Base-by-base conservation (phyloP, 331 rosid species). In the Acacia pycnantha region DNA sequence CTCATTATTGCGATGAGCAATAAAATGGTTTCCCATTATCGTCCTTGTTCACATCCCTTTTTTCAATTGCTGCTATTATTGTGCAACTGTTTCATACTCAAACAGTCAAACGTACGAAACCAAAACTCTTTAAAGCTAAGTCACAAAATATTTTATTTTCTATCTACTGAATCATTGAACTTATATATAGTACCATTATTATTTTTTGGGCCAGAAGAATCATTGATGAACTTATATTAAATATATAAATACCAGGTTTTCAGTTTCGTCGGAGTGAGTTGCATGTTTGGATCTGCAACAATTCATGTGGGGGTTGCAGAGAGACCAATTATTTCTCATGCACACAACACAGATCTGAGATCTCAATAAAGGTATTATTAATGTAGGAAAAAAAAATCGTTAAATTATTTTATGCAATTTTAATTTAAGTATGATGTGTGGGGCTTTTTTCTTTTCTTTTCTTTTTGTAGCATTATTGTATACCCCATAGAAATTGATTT, bases 251-350 rank as follows among this genome's bases (percentile, higher is more conserved):
- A 33, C 69, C 14, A 22, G 21, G 48, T 59, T 51, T 53, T 74
- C 46, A 33, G 67, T 35, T 16, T 19, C 29, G 56, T 70, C 29
- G 6, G 75, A 13, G 37, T 12, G 56, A 12, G 35, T n/a, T 50
- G 29, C 35, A 43, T 70, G 56, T 44, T 44, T 70, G 37, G 35
- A 70, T 43, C 21, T 22, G 56, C 56, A 22, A 2, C 29, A n/a
- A 12, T 71, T 71, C 76, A 71, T 26, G 58, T 71, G 76, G 76
- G 56, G 2, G 40, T 44, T 46, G 76, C 76, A 71, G 76, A 71
- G 22, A 24, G 31, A 58, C 65, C 33, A 71, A 37, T 71, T 18
- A 46, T 44, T 22, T 21, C 43, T 64, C 70, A 35, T 67, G 74
- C 51, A 71, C 27, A 26, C 74, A 12, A 43, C 58, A 24, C 76